phyloP scores from a whole-genome alignment of 768 basidiomycete genomes.

The Auricularia cornea region DNA sequence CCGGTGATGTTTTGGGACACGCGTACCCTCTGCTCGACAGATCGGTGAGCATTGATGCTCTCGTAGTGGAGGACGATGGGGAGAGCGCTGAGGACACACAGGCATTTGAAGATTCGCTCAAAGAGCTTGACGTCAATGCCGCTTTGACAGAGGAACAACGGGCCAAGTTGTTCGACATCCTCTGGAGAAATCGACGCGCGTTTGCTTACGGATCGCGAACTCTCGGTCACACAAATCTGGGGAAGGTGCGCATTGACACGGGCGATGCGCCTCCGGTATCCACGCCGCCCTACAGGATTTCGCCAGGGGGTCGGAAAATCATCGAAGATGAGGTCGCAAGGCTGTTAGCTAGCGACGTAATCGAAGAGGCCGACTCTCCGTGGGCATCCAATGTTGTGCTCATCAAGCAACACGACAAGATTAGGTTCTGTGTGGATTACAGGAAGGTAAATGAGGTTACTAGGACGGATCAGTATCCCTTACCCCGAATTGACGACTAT shows the following conservation, averaged over 20 bases:
- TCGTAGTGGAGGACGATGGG: not conserved
- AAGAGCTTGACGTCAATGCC: not conserved
- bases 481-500: slow-evolving; percentile 20
- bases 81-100: not conserved
- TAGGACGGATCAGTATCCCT: slow-evolving; percentile 21
- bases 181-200: not conserved
- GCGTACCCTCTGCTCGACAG: not conserved
- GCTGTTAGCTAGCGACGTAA: slow-evolving; percentile 18
- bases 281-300: not conserved
- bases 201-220: not conserved
- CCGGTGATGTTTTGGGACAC: not conserved
- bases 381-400: slow-evolving; percentile 15
- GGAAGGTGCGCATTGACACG: not conserved
- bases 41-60: not conserved
- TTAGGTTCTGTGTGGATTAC: no score
- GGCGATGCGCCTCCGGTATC: not conserved
- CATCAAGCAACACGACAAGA: no score
- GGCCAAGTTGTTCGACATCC: not conserved
- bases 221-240: not conserved
- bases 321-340: not conserved
- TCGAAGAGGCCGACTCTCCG: slow-evolving; percentile 32
- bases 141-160: not conserved
- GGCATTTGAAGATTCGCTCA: not conserved
- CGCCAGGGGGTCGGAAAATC: not conserved
- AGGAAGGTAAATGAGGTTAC: slow-evolving; percentile 15